These are phyloP conservation scores for Eucalyptus globulus DNA, from an alignment of 345 rosid species.

Conservation along the genomic window DNA sequence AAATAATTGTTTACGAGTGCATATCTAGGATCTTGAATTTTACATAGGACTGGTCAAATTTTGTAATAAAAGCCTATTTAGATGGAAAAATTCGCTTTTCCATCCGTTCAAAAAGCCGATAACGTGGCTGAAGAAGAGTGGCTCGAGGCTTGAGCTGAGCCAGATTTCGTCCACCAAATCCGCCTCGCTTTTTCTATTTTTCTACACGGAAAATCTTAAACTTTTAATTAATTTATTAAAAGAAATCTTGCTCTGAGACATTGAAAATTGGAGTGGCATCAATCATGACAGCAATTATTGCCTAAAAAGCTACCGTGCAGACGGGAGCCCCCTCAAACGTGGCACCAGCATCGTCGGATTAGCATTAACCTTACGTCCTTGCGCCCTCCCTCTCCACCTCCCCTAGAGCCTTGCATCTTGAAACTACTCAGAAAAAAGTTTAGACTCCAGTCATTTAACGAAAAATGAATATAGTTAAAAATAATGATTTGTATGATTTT, in stretches of 20 bases:
- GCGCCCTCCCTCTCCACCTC: background rate
- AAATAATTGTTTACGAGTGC: background rate
- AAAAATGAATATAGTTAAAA: background rate
- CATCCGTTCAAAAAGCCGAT: background rate
- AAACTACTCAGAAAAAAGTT: background rate
- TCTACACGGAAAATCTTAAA: background rate
- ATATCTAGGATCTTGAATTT: background rate
- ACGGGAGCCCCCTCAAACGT: background rate
- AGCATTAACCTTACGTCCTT: background rate
- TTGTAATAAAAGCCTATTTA: background rate
- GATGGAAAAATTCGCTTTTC: background rate
- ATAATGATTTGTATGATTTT: background rate
- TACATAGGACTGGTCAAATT: background rate
- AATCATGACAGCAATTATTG: slow-evolving; percentile 19
- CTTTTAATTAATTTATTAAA: background rate
- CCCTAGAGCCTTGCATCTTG: background rate
- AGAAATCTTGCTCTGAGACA: background rate
- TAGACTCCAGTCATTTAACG: background rate
- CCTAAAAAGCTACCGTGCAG: slow-evolving; percentile 14
- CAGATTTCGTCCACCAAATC: background rate
- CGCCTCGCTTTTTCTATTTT: background rate
- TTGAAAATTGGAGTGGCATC: background rate
- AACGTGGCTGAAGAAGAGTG: background rate
- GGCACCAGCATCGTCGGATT: background rate
- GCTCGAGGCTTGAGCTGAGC: background rate